Base-by-base conservation (phyloP, 116 monocot genomes). In the Iris pallida region DNA sequence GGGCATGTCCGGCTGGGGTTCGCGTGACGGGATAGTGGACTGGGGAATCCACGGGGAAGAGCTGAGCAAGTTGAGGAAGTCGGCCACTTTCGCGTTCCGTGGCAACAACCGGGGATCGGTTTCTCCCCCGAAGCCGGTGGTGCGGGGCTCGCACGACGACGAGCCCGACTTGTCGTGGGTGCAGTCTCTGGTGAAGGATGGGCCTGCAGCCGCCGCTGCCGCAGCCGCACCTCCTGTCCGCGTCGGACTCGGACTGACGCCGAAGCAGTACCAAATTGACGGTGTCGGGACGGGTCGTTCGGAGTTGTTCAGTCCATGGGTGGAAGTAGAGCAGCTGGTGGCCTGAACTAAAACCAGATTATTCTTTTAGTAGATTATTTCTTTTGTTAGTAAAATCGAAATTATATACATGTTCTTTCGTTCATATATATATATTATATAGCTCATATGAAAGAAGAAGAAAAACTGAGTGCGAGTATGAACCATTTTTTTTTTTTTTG, bases 1-100 rank as follows among this genome's bases (percentile, higher is more conserved):
- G 0, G 30, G 75, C 9, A 18, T 79, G 0, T 85, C 80, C 12
- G 75, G 83, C 52, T 97, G 96, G 96, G 87, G 73, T 9, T 92
- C 92, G 14, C 90, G 90, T 0, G 74, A 73, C 8, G 93, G 97
- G 11, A 92, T 80, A 59, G 17, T 92, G 13, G 97, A 92, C 45
- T 98, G 97, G 97, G 97, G 87, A 2, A 70, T 98, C 7, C 81
- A 90, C 47, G 93, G 90, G 0, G 97, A 92, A 20, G 97, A 98
- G 81, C 81, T 98, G 47, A 84, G 79, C 84, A 90, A 85, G 69
- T 65, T 98, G 14, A 79, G 88, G 45, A 92, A 88, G 74, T 92
- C 97, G 0, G 80, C 82, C 0, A 83, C 97, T 41, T 98, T 98
- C 19, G 83, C 51, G 11, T 70, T 78, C 76, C 76, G 87, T 15